phyloP scores from a whole-genome alignment of 768 basidiomycete genomes.

The Boletus tylopilopsis region DNA sequence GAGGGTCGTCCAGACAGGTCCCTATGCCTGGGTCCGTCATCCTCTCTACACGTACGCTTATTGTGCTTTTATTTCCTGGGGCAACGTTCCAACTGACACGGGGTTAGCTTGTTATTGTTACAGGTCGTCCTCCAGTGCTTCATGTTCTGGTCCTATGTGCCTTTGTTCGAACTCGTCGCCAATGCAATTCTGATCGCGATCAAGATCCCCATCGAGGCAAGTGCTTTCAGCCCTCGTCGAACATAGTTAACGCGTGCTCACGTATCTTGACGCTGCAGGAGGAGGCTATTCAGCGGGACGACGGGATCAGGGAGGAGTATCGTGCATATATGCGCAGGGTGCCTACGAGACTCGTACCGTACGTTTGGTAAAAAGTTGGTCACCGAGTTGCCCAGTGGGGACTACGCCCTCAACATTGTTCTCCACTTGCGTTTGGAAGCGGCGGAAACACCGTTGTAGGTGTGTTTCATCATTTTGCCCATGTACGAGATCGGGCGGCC shows the following conservation, averaged over 20 bases:
- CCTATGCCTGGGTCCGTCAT: conserved; percentile 14
- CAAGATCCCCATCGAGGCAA: conserved; percentile 13
- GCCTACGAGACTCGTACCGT: conserved; percentile 9
- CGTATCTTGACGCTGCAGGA: not conserved
- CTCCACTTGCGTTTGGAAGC: too few relatives aligned
- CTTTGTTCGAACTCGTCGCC: not conserved
- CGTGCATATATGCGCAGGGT: conserved; percentile 11
- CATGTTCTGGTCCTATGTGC: conserved; percentile 12
- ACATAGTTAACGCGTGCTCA: too few relatives aligned
- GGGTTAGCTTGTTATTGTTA: not conserved
- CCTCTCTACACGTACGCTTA: conserved; percentile 10
- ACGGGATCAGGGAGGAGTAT: conserved; percentile 5
- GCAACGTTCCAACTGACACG: not conserved
- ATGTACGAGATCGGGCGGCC: too few relatives aligned
- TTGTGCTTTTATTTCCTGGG: not conserved
- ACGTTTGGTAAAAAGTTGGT: conserved; percentile 11
- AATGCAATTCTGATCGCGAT: not conserved
- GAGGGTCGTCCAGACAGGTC: conserved; percentile 13
- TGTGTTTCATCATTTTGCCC: too few relatives aligned
- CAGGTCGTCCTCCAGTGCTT: not conserved
- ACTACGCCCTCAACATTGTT: too few relatives aligned
- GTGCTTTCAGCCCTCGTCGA: too few relatives aligned
- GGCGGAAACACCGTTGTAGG: too few relatives aligned
- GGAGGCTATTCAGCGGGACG: conserved; percentile 3
- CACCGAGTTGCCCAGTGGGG: too few relatives aligned